Evolutionary conservation across 257 asterid genomes (phyloP), one percentile per base, ranked within the genome.

Genomic region (Eustoma russellianum): DNA sequence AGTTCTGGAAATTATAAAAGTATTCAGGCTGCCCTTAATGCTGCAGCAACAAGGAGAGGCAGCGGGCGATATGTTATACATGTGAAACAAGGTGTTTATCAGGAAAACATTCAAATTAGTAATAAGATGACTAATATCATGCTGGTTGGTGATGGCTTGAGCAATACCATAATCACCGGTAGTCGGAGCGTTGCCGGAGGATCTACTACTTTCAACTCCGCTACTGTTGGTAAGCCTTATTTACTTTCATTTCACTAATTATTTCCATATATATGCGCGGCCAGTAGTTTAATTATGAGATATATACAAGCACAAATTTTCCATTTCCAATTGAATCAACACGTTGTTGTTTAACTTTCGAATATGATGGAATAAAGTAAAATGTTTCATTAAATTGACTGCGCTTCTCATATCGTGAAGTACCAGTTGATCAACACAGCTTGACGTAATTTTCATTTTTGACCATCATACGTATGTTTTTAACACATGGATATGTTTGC

Each of bases 121-220:
- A 59, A 41, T 4, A 44, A 57, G 2, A 13, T 69, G 71, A 74
- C 56, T 69, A 88, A 88, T 52, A 75, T 85, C 24, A 85, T 83
- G 94, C 46, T 88, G 44, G 66, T 82, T 30, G 95, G 97, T 12
- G 97, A 85, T 64, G 92, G 95, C 0, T 13, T 85, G 66, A 66
- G 56, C 48, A 12, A 74, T 12, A 88, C 95, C 7, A 56, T 82
- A 40, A 80, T 88, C 54, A 85, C 95, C 0, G 95, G 95, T 2
- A 83, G 87, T 59, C 64, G 89, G 43, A 83, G 94, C 7, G 87
- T 88, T 13, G 87, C 72, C 0, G 95, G 87, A 24, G 95, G 97
- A 9, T 80, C 74, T 66, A 83, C 95, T 77, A 85, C 95, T 16
- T 88, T 77, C 64, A 72, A 77, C 51, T 85, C 97, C 0, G 92